Conservation (phyloP, 495 filamentous ascomycete genomes). For the Talaromyces nanjingensis region DNA sequence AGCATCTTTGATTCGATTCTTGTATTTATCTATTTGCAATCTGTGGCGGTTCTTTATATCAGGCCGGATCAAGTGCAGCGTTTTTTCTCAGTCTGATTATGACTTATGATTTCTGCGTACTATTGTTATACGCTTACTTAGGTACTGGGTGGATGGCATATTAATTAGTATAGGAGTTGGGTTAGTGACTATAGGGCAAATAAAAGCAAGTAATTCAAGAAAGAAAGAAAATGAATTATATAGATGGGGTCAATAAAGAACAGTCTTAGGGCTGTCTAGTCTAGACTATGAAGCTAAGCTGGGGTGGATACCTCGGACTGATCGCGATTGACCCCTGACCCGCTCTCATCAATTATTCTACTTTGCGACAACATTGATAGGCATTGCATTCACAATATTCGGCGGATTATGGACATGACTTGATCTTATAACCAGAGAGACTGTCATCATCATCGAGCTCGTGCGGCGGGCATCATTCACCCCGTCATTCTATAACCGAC, state of each 20-base stretch:
- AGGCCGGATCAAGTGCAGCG: neutral
- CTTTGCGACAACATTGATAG: neutral
- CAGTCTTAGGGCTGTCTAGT: neutral
- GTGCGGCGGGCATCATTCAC: neutral
- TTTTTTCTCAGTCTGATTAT: neutral
- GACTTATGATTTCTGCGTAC: constrained; percentile 3
- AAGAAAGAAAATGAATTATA: neutral
- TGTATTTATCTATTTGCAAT: constrained; percentile 1
- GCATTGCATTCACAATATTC: neutral
- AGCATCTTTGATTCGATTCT: neutral
- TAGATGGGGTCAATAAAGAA: neutral
- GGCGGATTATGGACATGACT: neutral
- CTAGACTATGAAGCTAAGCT: neutral
- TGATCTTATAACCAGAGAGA: neutral
- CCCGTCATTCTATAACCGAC: no score
- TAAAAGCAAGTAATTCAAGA: neutral
- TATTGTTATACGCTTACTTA: neutral
- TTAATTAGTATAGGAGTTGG: neutral
- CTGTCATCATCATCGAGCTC: neutral
- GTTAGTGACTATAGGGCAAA: neutral
- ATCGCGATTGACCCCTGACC: neutral
- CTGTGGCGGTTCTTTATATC: neutral
- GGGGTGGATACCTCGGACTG: no score
- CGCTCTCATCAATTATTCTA: neutral
- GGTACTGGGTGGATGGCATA: neutral